Percentiles rank a stretch among this genome's conserved stretches.
Evolutionary conservation across 2,329 filamentous ascomycete species (phyloP).

Genomic region (Aureobasidium sp.): DNA sequence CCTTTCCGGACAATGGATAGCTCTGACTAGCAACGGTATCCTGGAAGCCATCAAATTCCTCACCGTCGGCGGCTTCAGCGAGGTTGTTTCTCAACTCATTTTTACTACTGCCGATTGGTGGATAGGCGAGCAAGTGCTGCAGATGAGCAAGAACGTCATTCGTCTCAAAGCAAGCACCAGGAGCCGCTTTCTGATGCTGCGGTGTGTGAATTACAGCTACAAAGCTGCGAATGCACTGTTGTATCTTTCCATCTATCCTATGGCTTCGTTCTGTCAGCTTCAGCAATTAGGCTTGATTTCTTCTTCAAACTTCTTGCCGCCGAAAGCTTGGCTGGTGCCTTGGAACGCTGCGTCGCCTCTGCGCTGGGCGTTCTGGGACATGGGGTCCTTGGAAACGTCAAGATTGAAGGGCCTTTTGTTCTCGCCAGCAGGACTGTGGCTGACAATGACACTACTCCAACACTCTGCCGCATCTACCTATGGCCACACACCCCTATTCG

Average conservation of each 20-base stretch:
- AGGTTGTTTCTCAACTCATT: slow-evolving; percentile 2
- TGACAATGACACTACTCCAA: neutral
- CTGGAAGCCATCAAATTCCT: neutral
- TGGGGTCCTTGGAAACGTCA: neutral
- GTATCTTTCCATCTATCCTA: neutral
- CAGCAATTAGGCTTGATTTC: slow-evolving; percentile 12
- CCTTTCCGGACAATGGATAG: neutral
- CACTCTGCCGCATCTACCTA: neutral
- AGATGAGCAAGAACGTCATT: neutral
- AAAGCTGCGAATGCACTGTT: neutral
- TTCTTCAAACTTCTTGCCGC: neutral
- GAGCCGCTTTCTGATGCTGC: neutral
- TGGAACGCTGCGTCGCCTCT: slow-evolving; percentile 15
- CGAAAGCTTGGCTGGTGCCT: neutral
- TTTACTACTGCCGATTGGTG: slow-evolving; percentile 2
- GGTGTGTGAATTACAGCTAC: neutral
- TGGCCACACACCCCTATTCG: slow-evolving; percentile 4
- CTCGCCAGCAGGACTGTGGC: slow-evolving; percentile 6
- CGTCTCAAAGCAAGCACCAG: neutral
- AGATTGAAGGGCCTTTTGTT: neutral
- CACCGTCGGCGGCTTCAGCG: slow-evolving; percentile 1
- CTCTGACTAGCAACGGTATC: neutral
- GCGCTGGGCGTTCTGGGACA: neutral
- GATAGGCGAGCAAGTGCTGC: slow-evolving; percentile 1
- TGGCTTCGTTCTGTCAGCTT: neutral